Conservation (phyloP, 1,139 yeast genomes). For the Oligophagozyma castellii region DNA sequence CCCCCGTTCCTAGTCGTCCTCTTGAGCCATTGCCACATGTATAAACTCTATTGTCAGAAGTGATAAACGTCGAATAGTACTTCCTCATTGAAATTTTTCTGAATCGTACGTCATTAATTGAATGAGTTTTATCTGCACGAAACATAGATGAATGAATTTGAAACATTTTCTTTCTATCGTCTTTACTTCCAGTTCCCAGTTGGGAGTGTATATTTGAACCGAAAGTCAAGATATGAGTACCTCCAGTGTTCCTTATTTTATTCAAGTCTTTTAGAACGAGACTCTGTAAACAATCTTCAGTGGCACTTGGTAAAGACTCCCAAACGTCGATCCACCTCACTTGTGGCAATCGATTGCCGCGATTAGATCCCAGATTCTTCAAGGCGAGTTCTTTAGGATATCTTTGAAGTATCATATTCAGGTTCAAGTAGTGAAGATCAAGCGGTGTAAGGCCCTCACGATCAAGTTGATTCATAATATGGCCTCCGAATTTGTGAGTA, state of each 20-base stretch:
- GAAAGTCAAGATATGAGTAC: constrained; percentile 28
- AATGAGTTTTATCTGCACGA: constrained; percentile 16
- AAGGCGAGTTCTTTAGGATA: constrained; percentile 12
- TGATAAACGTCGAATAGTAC: constrained; percentile 49
- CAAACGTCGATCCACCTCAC: constrained; percentile 4
- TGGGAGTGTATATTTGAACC: constrained; percentile 58
- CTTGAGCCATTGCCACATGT: constrained; percentile 58
- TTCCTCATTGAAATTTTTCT: constrained; percentile 41
- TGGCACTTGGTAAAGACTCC: constrained; percentile 1
- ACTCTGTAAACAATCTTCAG: constrained; percentile 9
- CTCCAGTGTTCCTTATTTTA: constrained; percentile 5
- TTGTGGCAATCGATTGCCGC: constrained; percentile 6
- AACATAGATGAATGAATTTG: constrained; percentile 22
- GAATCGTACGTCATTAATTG: constrained; percentile 6
- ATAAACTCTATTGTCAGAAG: constrained; percentile 38
- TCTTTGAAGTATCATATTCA: constrained; percentile 8
- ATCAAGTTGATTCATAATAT: constrained; percentile 40
- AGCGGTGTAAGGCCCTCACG: constrained; percentile 53
- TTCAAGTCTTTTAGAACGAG: constrained; percentile 1
- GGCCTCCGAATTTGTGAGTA: constrained; percentile 34
- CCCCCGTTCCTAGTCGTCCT: constrained; percentile 56
- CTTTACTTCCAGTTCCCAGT: constrained; percentile 57
- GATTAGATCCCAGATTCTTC: constrained; percentile 8
- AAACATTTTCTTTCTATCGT: constrained; percentile 32
- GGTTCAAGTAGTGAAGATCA: constrained; percentile 30